phyloP scores from a whole-genome alignment of 2,329 filamentous ascomycete genomes.

The Penicillium sp. region DNA sequence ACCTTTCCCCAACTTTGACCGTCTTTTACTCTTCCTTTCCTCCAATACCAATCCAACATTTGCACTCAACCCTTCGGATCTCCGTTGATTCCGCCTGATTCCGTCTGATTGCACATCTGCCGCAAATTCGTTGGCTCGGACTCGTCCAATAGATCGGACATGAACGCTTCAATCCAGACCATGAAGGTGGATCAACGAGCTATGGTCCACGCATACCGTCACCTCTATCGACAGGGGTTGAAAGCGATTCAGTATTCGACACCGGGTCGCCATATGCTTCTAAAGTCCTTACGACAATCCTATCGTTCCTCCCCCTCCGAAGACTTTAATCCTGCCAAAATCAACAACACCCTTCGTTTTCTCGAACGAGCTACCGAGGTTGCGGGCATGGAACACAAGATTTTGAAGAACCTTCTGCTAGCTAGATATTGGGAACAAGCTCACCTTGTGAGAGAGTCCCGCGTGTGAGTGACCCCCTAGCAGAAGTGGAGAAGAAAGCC shows the following conservation, averaged over 20 bases:
- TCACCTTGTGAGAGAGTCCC: conserved; percentile 30
- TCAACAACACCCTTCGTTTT: conserved; percentile 50
- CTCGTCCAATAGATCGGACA: conserved; percentile 4
- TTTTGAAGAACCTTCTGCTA: conserved; percentile 47
- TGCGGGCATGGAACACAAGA: conserved; percentile 48
- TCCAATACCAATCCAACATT: conserved; percentile 3
- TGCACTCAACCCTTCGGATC: background rate
- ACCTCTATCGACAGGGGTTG: conserved; percentile 55
- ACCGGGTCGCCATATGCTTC: conserved; percentile 56
- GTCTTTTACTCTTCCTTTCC: conserved; percentile 1
- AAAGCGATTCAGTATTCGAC: conserved; percentile 58
- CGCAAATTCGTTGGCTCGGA: background rate
- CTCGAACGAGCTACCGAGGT: conserved; percentile 42
- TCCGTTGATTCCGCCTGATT: background rate
- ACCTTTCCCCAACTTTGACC: conserved; percentile 7
- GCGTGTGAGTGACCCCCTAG: conserved; percentile 30
- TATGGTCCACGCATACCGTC: conserved; percentile 57
- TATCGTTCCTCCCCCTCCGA: conserved; percentile 41
- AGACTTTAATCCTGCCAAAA: conserved; percentile 41
- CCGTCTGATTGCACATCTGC: background rate
- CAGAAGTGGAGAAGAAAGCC: conserved; percentile 10
- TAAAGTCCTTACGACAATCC: conserved; percentile 44
- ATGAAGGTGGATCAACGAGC: conserved; percentile 24
- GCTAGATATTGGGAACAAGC: conserved; percentile 46
- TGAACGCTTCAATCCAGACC: conserved; percentile 10